Conservation (phyloP, 1,139 yeast species). For the Yamadazyma mexicana region DNA sequence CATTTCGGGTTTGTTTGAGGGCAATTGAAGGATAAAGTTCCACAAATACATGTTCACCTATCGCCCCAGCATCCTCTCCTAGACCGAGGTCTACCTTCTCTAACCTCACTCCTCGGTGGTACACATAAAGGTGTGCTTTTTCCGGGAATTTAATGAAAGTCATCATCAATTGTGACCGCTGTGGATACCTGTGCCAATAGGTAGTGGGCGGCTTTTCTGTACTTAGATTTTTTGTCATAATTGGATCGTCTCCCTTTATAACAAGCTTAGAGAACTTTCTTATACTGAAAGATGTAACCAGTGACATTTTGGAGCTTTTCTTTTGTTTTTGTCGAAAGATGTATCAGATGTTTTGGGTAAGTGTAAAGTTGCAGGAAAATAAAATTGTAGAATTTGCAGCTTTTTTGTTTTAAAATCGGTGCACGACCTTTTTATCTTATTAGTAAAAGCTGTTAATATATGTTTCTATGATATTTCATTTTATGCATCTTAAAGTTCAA, state of each 20-base stretch:
- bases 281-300: slow-evolving; percentile 8
- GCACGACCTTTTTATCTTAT: not conserved
- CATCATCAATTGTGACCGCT: slow-evolving; percentile 12
- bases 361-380: no score
- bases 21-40: slow-evolving; percentile 16
- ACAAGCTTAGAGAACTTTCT: slow-evolving; percentile 13
- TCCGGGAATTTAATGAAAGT: slow-evolving; percentile 10
- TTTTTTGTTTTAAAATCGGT: no score
- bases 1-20: slow-evolving; percentile 11
- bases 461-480: no score
- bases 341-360: no score
- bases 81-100: slow-evolving; percentile 8
- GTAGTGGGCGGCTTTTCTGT: slow-evolving; percentile 2
- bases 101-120: slow-evolving; percentile 14
- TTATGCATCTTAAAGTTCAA: no score
- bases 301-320: no score
- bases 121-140: slow-evolving; percentile 10
- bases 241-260: not conserved
- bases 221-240: not conserved
- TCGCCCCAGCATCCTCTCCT: not conserved
- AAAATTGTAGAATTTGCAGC: no score
- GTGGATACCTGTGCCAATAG: slow-evolving; percentile 17
- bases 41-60: slow-evolving; percentile 6
- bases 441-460: no score
- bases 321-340: no score